Conservation (phyloP, 306 rosid genomes). For the Purshia tridentata region DNA sequence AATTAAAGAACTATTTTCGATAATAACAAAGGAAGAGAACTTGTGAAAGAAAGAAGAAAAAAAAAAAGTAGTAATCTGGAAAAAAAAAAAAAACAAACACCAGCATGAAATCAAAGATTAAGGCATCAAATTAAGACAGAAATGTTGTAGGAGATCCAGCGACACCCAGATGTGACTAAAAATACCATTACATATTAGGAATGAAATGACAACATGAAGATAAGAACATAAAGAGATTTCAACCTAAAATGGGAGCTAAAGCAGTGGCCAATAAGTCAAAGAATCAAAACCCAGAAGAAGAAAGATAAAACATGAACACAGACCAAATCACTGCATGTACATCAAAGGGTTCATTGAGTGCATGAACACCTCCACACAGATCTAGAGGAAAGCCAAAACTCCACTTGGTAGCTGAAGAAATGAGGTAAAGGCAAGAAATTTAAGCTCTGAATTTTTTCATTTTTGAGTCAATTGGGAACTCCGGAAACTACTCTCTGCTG, state of each 20-base stretch:
- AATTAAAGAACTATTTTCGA: conserved; percentile 3
- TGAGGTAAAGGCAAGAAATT: neutral
- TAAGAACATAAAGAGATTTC: neutral
- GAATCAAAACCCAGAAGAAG: neutral
- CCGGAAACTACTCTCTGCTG: neutral
- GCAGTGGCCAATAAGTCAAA: neutral
- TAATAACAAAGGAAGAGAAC: conserved; percentile 4
- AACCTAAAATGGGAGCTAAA: conserved; percentile 9
- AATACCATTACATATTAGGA: neutral
- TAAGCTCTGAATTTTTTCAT: conserved; percentile 10
- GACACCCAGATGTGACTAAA: neutral
- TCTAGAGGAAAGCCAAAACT: neutral
- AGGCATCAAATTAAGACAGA: neutral
- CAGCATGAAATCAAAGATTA: conserved; percentile 8
- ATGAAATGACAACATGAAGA: neutral
- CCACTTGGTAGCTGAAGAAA: conserved; percentile 13
- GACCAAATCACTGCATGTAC: neutral
- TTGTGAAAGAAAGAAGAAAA: neutral
- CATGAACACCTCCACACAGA: conserved; percentile 16
- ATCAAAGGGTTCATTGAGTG: conserved; percentile 4
- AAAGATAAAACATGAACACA: no score
- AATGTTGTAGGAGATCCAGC: conserved; percentile 22
- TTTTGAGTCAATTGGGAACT: conserved; percentile 5
- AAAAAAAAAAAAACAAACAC: neutral
- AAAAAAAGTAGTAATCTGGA: neutral